Evolutionary conservation across 257 asterid species (phyloP).

Genomic region (Pogostemon cablin): DNA sequence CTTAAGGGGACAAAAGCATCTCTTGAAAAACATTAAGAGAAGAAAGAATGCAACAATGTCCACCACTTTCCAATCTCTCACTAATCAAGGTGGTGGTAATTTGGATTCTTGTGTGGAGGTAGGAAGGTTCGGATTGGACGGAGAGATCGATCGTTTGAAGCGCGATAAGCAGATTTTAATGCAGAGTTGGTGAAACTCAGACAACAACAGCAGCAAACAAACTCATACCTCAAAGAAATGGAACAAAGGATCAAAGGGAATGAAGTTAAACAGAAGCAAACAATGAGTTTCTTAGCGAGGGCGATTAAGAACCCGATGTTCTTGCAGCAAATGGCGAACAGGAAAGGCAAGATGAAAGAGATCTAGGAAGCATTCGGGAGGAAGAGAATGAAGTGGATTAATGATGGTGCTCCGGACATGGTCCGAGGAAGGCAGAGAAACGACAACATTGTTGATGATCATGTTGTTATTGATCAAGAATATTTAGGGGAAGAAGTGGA

Average conservation of each 20-base stretch:
- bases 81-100: constrained; percentile 30
- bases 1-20: constrained; percentile 47
- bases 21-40: constrained; percentile 46
- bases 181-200: constrained; percentile 69
- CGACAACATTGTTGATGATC: too few relatives aligned
- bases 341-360: constrained; percentile 44
- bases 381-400: constrained; percentile 51
- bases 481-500: neutral
- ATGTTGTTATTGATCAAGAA: neutral
- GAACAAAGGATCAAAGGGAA: constrained; percentile 55
- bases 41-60: constrained; percentile 36
- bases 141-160: constrained; percentile 54
- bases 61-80: constrained; percentile 29
- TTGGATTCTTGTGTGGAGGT: constrained; percentile 52
- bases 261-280: constrained; percentile 60
- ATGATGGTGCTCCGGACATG: constrained; percentile 37
- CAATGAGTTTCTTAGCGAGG: constrained; percentile 64
- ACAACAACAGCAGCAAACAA: constrained; percentile 64
- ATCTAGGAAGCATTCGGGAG: constrained; percentile 45
- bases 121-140: constrained; percentile 61
- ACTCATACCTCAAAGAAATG: constrained; percentile 47
- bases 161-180: constrained; percentile 59
- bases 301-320: constrained; percentile 58
- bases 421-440: constrained; percentile 7
- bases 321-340: constrained; percentile 45